Evolutionary conservation across 176 grass and related monocot genomes (phyloP).

Genomic region (Avena insularis): DNA sequence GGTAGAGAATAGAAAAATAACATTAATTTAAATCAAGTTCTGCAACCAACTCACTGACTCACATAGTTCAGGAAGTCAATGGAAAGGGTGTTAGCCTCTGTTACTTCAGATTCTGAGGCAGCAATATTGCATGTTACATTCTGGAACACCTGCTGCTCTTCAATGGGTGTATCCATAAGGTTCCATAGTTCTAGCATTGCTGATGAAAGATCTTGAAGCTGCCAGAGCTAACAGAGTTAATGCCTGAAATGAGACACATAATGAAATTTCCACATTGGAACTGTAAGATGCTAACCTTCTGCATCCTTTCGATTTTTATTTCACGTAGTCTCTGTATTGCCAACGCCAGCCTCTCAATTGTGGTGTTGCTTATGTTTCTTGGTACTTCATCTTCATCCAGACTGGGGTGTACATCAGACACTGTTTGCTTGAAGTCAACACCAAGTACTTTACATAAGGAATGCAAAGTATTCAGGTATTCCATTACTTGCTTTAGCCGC

Average conservation of each 20-base stretch:
- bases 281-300: conserved; percentile 53
- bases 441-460: conserved; percentile 65
- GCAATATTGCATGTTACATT: conserved; percentile 84
- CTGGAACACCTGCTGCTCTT: conserved; percentile 81
- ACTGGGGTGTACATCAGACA: conserved; percentile 62
- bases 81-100: conserved; percentile 69
- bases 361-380: conserved; percentile 63
- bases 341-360: conserved; percentile 50
- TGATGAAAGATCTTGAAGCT: conserved; percentile 92
- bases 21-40: neutral
- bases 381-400: conserved; percentile 59
- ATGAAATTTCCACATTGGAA: neutral
- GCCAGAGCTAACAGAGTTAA: conserved; percentile 41
- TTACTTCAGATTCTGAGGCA: conserved; percentile 81
- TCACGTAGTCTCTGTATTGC: conserved; percentile 50
- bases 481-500: conserved; percentile 63
- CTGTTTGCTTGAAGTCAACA: conserved; percentile 64
- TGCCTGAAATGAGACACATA: conserved; percentile 13
- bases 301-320: conserved; percentile 70
- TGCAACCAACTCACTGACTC: conserved; percentile 29
- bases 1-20: neutral
- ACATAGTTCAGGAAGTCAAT: conserved; percentile 67
- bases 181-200: conserved; percentile 80
- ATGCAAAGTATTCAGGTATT: conserved; percentile 61
- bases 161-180: conserved; percentile 84